Percentiles rank a stretch among this genome's conserved stretches.
Conservation (phyloP, 805 yeast species). For the Starmerella davenportii region DNA sequence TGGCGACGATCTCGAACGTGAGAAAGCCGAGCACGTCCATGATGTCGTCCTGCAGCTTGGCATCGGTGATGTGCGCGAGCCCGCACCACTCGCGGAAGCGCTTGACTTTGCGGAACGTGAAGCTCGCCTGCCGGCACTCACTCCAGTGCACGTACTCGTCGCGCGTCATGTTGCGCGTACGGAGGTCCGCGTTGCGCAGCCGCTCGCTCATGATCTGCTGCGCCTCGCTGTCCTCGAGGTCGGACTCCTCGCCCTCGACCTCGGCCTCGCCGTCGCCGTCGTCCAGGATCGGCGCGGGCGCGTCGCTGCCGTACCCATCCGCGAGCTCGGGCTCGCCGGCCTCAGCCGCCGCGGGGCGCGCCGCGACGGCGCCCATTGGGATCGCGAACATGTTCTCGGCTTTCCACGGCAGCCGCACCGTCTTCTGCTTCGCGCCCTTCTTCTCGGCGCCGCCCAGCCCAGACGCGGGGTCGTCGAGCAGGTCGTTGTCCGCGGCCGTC, state of each 20-base stretch:
- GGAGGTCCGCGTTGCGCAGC: constrained; percentile 79
- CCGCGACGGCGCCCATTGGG: constrained; percentile 9
- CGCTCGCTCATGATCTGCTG: constrained; percentile 86
- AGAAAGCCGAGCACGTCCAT: constrained; percentile 87
- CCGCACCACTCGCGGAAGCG: constrained; percentile 96
- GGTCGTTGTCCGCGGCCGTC: constrained; percentile 32
- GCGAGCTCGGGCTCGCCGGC: neutral
- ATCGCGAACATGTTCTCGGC: constrained; percentile 77
- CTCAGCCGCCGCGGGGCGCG: neutral
- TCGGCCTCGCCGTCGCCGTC: constrained; percentile 32
- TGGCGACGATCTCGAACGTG: constrained; percentile 92
- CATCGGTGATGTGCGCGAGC: constrained; percentile 61
- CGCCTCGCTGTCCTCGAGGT: constrained; percentile 53
- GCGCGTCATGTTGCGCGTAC: constrained; percentile 83
- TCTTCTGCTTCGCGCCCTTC: constrained; percentile 32
- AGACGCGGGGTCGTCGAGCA: constrained; percentile 32
- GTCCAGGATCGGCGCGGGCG: neutral
- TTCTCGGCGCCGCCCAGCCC: constrained; percentile 22
- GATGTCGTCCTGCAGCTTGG: constrained; percentile 89
- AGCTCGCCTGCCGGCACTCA: constrained; percentile 93
- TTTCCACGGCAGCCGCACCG: constrained; percentile 87
- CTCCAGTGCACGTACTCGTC: constrained; percentile 99
- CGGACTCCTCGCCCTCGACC: constrained; percentile 27
- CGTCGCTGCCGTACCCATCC: constrained; percentile 1
- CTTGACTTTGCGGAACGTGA: constrained; percentile 86